Evolutionary conservation across 306 rosid genomes (phyloP).

Genomic region (Cucumis hystrix): DNA sequence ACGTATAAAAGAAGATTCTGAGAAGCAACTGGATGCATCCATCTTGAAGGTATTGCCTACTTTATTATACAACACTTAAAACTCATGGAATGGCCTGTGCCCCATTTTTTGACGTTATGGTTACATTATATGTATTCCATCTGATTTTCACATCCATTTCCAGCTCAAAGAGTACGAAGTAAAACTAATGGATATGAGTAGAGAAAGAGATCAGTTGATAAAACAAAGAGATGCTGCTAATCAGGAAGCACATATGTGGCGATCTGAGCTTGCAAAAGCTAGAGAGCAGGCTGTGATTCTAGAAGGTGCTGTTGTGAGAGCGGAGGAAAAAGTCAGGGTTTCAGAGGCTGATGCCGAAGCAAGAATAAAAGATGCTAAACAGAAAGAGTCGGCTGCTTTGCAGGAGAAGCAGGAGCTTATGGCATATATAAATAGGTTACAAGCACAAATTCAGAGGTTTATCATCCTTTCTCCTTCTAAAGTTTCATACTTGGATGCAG

Average conservation of each 20-base stretch:
- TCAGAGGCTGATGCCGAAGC: constrained; percentile 65
- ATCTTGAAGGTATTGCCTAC: constrained; percentile 39
- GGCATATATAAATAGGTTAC: constrained; percentile 61
- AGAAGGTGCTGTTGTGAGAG: constrained; percentile 81
- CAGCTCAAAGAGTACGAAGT: constrained; percentile 63
- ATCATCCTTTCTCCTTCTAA: constrained; percentile 17
- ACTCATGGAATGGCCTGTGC: not conserved
- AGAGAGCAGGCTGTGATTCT: constrained; percentile 76
- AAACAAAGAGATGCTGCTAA: constrained; percentile 72
- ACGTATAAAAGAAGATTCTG: constrained; percentile 47
- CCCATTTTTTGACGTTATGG: not conserved
- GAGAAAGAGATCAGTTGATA: constrained; percentile 66
- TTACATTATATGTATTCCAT: not conserved
- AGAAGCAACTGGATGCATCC: constrained; percentile 43
- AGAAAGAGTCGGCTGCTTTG: constrained; percentile 51
- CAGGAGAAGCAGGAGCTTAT: constrained; percentile 84
- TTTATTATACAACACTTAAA: not conserved
- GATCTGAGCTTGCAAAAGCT: constrained; percentile 90
- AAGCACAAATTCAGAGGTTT: constrained; percentile 89
- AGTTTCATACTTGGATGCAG: not conserved
- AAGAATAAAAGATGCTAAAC: constrained; percentile 66
- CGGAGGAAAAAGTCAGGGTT: constrained; percentile 88
- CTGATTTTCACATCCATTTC: constrained; percentile 6
- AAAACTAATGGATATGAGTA: constrained; percentile 31
- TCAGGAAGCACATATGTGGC: constrained; percentile 93